Base-by-base conservation (phyloP, 306 rosid species). In the Ormosia emarginata region DNA sequence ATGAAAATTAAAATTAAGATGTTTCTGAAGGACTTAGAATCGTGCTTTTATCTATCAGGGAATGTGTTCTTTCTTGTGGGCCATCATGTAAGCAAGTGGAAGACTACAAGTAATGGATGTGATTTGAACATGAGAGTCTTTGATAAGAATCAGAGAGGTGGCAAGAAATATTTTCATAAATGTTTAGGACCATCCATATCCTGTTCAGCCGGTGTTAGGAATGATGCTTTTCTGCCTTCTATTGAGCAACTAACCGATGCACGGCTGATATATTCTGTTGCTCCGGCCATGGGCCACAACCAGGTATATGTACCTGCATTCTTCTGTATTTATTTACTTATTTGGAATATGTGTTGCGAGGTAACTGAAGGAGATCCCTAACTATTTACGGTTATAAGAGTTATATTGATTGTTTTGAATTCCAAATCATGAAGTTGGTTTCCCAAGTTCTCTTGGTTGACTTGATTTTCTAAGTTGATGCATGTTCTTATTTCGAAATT, bases 201-300 rank as follows among this genome's bases (percentile, higher is more conserved):
- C 72, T 89, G 90, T 85, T 87, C 88, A 1, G 57, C 34, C 73
- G 65, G 36, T 12, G 39, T 8, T n/a, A 79, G 81, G 58, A 79
- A 82, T 61, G 79, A 74, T 74, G 77, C 59, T 5, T 74, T 50
- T 71, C 29, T 73, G 32, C 79, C 77, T 66, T 80, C 89, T 36
- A 58, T 83, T 75, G 63, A 85, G 47, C 84, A 82, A 47, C 67
- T 88, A 55, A 81, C 29, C 24, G 47, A 86, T 78, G 94, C 95
- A 5, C 88, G 88, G 6, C 49, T 95, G 18, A 88, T 95, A 78
- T 95, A 90, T 81, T 89, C 95, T 0, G 92, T 95, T 34, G 99
- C 99, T 83, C 84, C 99, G 17, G 90, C 99, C 68, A 95, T 93
- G 94, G 99, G 99, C 77, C 99, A 95, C 86, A 95, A 93, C 79